Percentiles rank a stretch among this genome's conserved stretches.
Conservation (phyloP, 805 yeast species). For the Metschnikowia gelsemii region DNA sequence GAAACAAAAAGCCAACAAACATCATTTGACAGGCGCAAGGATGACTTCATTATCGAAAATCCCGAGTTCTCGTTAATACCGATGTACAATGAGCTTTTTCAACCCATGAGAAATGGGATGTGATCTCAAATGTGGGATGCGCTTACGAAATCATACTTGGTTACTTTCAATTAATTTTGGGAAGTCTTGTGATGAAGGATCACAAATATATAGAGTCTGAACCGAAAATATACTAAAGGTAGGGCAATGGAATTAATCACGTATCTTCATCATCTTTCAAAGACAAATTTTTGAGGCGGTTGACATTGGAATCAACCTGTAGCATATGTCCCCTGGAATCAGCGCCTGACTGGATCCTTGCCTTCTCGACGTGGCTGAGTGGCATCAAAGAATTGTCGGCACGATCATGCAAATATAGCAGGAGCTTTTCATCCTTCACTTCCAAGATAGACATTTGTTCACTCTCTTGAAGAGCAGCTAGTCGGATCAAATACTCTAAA, state of each 20-base stretch:
- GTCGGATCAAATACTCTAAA: conserved; percentile 61
- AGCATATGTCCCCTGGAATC: conserved; percentile 21
- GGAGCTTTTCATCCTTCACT: conserved; percentile 64
- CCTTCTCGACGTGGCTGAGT: conserved; percentile 18
- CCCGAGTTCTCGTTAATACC: conserved; percentile 13
- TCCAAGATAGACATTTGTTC: conserved; percentile 54
- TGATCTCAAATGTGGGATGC: neutral
- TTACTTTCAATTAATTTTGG: no score
- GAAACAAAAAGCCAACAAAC: no score
- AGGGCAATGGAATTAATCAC: neutral
- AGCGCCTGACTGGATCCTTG: conserved; percentile 11
- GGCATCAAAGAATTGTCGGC: conserved; percentile 25
- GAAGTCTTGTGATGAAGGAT: neutral
- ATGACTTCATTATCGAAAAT: conserved; percentile 9
- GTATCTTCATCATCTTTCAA: conserved; percentile 15
- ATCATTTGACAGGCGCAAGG: no score
- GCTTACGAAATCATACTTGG: no score
- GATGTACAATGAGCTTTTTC: conserved; percentile 18
- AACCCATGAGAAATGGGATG: conserved; percentile 8
- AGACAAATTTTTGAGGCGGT: conserved; percentile 32
- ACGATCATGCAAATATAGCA: conserved; percentile 62
- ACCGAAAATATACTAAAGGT: no score
- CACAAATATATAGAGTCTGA: no score
- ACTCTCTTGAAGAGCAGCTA: conserved; percentile 57
- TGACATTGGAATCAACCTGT: conserved; percentile 33